Evolutionary conservation across 805 yeast genomes (phyloP), one percentile per base, ranked within the genome.

Genomic region (Maudiozyma serrabonitensis): DNA sequence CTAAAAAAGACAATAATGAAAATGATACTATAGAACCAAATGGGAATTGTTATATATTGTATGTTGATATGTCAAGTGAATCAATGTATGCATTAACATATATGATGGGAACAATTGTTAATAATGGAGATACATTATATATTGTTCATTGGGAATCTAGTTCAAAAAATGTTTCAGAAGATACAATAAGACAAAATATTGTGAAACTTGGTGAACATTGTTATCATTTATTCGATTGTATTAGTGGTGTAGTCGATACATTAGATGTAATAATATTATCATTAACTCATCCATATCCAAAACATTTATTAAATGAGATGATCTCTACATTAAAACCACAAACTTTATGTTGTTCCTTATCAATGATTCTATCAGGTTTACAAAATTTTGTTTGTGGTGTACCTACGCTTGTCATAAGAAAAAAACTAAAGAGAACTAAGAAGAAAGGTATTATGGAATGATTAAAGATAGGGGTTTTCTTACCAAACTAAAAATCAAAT

Each of bases 61-160:
- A 93, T 59, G 78, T 84, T 70, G 96, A 90, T 63, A 75, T 84
- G 54, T 81, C 91, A 3, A 84, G 87, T 0, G 96, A 88, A 62
- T 82, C 95, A 2, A 73, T 75, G 38, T 85, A 84, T 64, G 93
- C 96, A 0, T 71, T 90, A 21, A 93, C 87, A 59, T 89, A 96
- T 85, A 79, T 89, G 41, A 73, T 90, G 56, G 97, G 97, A 2
- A 79, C 95, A 0, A 83, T 88, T 0, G 72, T 89, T 44, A 84
- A 82, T 21, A 89, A 87, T 59, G 93, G 93, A 0, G 84, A 88
- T 48, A 87, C 89, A 0, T 67, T 89, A 48, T 87, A 85, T 62
- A 78, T 87, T 19, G 79, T 87, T 16, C 62, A 64, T 48, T 60
- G 63, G 61, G 62, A 60, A 31, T 46, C 50, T 39, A 54, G 51